Evolutionary conservation across 208 protist species (phyloP).

Genomic region (Phytomonas serpens): DNA sequence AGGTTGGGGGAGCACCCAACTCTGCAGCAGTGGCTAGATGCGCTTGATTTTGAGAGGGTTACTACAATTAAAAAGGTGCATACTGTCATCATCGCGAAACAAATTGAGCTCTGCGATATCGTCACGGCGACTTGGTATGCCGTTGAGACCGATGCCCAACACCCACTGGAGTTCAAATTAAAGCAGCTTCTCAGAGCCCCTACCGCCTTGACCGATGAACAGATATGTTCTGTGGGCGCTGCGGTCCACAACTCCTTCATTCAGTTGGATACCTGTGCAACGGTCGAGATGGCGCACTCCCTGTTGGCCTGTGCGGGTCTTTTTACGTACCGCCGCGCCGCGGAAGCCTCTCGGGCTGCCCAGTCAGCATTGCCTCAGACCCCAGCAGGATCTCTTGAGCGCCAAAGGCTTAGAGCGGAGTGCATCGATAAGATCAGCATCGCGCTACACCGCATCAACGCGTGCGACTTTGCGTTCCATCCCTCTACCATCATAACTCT

Average conservation of each 20-base stretch:
- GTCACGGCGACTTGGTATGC: constrained; percentile 59
- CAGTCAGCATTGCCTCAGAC: not conserved
- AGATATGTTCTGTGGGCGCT: constrained; percentile 46
- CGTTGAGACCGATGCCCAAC: constrained; percentile 40
- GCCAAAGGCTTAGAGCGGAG: constrained; percentile 9
- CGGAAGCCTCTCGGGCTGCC: constrained; percentile 15
- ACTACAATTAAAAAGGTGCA: constrained; percentile 33
- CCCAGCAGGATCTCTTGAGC: not conserved
- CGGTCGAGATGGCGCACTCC: constrained; percentile 32
- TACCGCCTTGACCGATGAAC: constrained; percentile 24
- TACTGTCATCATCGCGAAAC: constrained; percentile 30
- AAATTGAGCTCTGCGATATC: constrained; percentile 23
- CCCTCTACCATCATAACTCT: constrained; percentile 35
- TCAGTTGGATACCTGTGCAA: constrained; percentile 28
- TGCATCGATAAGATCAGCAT: constrained; percentile 37
- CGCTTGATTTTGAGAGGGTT: constrained; percentile 38
- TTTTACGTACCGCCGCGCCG: constrained; percentile 35
- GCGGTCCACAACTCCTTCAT: constrained; percentile 64
- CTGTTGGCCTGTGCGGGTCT: constrained; percentile 48
- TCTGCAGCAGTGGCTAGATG: constrained; percentile 41
- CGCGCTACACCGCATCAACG: constrained; percentile 29
- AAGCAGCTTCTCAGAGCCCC: constrained; percentile 22
- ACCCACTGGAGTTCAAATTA: constrained; percentile 38
- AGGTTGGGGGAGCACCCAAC: constrained; percentile 35
- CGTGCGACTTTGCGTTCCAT: constrained; percentile 36